These are phyloP conservation scores for Cryptosporidium ryanae DNA, from an alignment of 169 alveolate genomes.

Conservation along the genomic window DNA sequence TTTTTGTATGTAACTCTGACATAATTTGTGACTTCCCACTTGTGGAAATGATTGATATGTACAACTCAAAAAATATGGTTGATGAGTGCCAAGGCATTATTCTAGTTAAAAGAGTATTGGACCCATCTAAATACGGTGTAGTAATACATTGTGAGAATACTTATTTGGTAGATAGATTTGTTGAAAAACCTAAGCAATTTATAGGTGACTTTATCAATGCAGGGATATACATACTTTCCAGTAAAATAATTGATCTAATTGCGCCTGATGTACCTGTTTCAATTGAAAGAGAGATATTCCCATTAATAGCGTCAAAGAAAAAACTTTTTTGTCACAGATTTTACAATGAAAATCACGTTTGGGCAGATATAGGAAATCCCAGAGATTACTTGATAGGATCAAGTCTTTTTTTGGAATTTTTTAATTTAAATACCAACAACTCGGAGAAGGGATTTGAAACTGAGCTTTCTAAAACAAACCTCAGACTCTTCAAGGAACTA, in stretches of 20 bases:
- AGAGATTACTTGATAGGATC: conserved; percentile 89
- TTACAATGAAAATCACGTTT: conserved; percentile 87
- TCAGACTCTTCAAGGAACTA: background rate
- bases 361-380: conserved; percentile 96
- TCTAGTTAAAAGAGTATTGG: conserved; percentile 91
- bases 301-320: conserved; percentile 89
- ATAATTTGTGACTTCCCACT: conserved; percentile 96
- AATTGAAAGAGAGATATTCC: conserved; percentile 95
- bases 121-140: conserved; percentile 97
- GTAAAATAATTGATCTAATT: conserved; percentile 88
- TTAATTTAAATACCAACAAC: background rate
- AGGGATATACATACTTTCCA: conserved; percentile 88
- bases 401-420: conserved; percentile 79
- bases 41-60: conserved; percentile 91
- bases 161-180: conserved; percentile 85
- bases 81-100: conserved; percentile 78
- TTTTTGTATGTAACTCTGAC: conserved; percentile 96
- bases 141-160: conserved; percentile 90
- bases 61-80: conserved; percentile 89
- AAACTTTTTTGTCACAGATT: conserved; percentile 82
- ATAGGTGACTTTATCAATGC: conserved; percentile 91
- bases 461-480: background rate
- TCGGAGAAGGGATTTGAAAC: background rate
- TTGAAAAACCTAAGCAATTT: conserved; percentile 94
- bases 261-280: conserved; percentile 88